Base-by-base conservation (phyloP, 139 green algal genomes). In the Yamagishiella unicocca region DNA sequence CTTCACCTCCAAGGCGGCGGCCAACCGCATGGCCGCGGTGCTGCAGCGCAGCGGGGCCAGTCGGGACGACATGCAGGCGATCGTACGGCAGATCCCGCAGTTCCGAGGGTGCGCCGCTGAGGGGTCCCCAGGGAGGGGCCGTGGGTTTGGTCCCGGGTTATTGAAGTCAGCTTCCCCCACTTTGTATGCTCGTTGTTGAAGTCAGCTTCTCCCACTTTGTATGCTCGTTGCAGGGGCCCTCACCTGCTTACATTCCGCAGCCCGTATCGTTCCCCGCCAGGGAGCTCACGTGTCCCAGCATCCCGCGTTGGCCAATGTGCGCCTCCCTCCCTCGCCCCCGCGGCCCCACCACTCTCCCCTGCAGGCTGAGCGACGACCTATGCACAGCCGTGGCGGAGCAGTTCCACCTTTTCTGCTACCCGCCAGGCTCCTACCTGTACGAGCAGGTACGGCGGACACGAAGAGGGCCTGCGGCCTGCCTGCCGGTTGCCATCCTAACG, bases 351-450 rank as follows among this genome's bases (percentile, higher is more conserved):
- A 17, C 50, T 58, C n/a, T n/a, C n/a, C n/a, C 40, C 40, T 45
- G 27, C 83, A 90, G 86, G 66, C 38, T 85, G 31, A 71, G 64
- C 29, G 67, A 67, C 33, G 77, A 76, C 35, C 77, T 90, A 31
- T 25, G 74, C 19, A 42, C 62, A 9, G 64, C 53, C 4, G 46
- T 90, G 37, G 86, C 86, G 1, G 25, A 71, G 25, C 37, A 61
- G 31, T 85, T 86, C 42, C 45, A 53, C 21, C 67, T 90, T 0
- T 90, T 83, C 70, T 78, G 40, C 70, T 90, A 90, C 78, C 86
- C 86, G 45, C 77, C 86, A 7, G 74, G 73, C 22, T 78, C 77
- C n/a, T 71, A 70, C 24, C 67, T 90, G 53, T 90, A 90, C 53
- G 67, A 78, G 33, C 38, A 62, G 74, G 46, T 82, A 37, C 31